phyloP scores from a whole-genome alignment of 768 basidiomycete species.

The Strobilomyces echinocephalus region DNA sequence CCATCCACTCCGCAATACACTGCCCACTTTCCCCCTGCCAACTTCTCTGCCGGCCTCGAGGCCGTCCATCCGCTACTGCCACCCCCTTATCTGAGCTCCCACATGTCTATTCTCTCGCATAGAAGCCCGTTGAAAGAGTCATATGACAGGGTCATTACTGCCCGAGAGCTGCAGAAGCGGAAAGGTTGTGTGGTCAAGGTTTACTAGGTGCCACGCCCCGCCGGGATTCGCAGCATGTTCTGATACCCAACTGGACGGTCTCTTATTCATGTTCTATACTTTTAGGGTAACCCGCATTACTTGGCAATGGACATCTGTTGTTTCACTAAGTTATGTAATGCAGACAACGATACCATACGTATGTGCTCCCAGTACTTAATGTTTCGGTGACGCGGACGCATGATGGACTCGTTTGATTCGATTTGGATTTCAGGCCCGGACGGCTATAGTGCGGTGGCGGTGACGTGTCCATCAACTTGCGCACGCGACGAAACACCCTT shows the following conservation, averaged over 20 bases:
- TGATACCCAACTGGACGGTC: conserved; percentile 21
- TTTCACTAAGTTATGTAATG: conserved; percentile 6
- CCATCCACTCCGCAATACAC: conserved; percentile 42
- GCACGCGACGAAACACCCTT: conserved; percentile 8
- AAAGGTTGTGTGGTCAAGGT: conserved; percentile 2
- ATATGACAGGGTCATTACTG: conserved; percentile 59
- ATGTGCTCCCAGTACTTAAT: neutral
- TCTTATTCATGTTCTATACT: conserved; percentile 25
- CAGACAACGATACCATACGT: conserved; percentile 6
- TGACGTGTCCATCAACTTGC: conserved; percentile 20
- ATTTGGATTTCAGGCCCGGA: neutral
- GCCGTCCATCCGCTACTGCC: conserved; percentile 68
- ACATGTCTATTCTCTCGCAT: conserved; percentile 62
- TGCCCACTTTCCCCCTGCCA: conserved; percentile 61
- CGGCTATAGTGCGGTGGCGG: conserved; percentile 9
- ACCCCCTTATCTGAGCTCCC: conserved; percentile 64
- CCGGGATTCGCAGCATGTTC: neutral
- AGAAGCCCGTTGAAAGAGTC: conserved; percentile 66
- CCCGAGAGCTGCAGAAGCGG: conserved; percentile 40
- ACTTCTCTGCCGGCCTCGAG: conserved; percentile 51
- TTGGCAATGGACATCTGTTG: conserved; percentile 13
- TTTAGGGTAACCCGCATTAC: conserved; percentile 22
- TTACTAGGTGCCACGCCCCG: neutral
- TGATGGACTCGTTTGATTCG: neutral
- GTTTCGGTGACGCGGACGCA: conserved; percentile 3